Base-by-base conservation (phyloP, 176 grass and related monocot species). In the Phoenix dactylifera region DNA sequence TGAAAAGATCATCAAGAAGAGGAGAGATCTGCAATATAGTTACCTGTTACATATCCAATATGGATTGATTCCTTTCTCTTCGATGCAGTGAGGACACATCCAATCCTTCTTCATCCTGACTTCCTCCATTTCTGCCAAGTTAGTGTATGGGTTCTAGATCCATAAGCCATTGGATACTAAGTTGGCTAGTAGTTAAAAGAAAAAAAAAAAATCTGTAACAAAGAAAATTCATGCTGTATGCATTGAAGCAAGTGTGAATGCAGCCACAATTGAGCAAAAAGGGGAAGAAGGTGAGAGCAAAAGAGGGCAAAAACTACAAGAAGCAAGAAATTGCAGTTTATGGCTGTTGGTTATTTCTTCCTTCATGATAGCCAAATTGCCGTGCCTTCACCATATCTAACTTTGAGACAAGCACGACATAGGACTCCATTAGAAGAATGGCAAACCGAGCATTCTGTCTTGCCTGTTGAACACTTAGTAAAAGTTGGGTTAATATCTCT, bases 41-140 rank as follows among this genome's bases (percentile, higher is more conserved):
- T 55, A 76, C 90, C 90, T 95, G 68, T 95, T 95, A 63, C 90
- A 95, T 64, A 95, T 95, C 90, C 90, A 95, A 74, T 79, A 86
- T 55, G 84, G 76, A 25, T 79, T 89, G 71, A 67, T 70, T 56
- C 86, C 90, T 66, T 74, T 95, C 69, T 89, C 86, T 54, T 95
- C 90, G 30, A 89, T 57, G 67, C 82, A 95, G 56, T 95, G 90
- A 55, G 90, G 90, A 57, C 90, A 95, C 86, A 86, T 86, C 86
- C 90, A 95, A 59, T 89, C 76, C 66, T 89, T 95, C 49, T 86
- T 84, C 66, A 64, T 80, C 59, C 74, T 69, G 4, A 89, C 86
- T 24, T 89, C 77, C 50, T 86, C 86, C 79, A 95, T 86, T 71
- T 86, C 90, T 95, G 77, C 18, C 48, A 74, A 20, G 7, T 23